Conservation (phyloP, 768 basidiomycete species). For the Scleroderma citrinum region DNA sequence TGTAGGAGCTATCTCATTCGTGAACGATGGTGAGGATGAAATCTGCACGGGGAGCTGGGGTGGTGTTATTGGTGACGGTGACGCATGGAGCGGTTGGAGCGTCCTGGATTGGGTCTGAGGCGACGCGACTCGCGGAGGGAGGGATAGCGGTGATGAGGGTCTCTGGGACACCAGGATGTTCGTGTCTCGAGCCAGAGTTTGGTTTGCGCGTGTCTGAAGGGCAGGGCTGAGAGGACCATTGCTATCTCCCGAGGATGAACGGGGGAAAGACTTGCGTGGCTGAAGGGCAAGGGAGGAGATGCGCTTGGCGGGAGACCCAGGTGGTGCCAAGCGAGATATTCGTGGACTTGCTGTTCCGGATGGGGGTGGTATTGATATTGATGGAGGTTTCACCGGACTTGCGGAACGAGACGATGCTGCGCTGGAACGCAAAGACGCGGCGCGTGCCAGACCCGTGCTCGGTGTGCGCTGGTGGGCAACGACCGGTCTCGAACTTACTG, state of each 20-base stretch:
- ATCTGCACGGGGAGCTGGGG: constrained; percentile 12
- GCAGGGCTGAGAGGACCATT: constrained; percentile 27
- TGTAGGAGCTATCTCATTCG: constrained; percentile 3
- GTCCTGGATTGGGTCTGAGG: constrained; percentile 20
- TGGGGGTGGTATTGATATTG: constrained; percentile 24
- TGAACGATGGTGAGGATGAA: constrained; percentile 11
- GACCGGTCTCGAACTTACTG: constrained; percentile 23
- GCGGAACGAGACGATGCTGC: constrained; percentile 49
- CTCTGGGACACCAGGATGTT: constrained; percentile 19
- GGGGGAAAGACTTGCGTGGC: constrained; percentile 45
- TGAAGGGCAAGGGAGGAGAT: constrained; percentile 41
- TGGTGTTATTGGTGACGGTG: constrained; percentile 9
- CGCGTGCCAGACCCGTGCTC: constrained; percentile 42
- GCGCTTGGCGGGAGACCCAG: constrained; percentile 56
- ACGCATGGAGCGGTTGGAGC: constrained; percentile 10
- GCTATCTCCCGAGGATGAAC: constrained; percentile 35
- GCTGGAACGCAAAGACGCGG: constrained; percentile 38
- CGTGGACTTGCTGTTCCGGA: constrained; percentile 23
- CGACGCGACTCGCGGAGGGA: constrained; percentile 29
- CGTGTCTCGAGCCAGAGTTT: constrained; percentile 17
- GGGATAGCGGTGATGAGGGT: constrained; percentile 35
- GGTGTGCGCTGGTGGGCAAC: constrained; percentile 56
- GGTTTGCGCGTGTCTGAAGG: constrained; percentile 24
- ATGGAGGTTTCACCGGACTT: constrained; percentile 52
- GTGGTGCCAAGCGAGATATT: constrained; percentile 26